These are phyloP conservation scores for Penicillium sp. DNA, from an alignment of 2,329 filamentous ascomycete species.

Conservation along the genomic window DNA sequence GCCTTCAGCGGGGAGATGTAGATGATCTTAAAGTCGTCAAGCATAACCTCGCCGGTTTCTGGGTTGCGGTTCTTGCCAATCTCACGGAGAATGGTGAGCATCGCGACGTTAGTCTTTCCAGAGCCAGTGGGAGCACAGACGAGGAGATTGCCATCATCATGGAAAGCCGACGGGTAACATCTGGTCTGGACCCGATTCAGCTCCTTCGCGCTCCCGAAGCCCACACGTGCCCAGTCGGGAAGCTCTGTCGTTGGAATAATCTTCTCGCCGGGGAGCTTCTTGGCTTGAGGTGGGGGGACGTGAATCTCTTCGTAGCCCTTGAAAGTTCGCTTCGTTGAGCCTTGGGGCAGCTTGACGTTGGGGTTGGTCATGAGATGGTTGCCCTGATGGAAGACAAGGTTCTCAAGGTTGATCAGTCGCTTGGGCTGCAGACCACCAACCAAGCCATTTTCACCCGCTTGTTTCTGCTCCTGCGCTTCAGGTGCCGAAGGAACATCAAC, in stretches of 20 bases:
- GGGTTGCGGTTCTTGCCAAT: slow-evolving; percentile 93
- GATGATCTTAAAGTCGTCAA: slow-evolving; percentile 97
- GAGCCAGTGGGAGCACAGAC: slow-evolving; percentile 96
- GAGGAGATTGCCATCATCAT: slow-evolving; percentile 95
- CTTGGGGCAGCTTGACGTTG: slow-evolving; percentile 88
- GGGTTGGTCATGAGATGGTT: slow-evolving; percentile 99
- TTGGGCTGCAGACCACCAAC: slow-evolving; percentile 83
- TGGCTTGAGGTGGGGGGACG: slow-evolving; percentile 88
- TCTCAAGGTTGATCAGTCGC: slow-evolving; percentile 89
- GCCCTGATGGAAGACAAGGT: slow-evolving; percentile 94
- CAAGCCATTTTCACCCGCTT: slow-evolving; percentile 63
- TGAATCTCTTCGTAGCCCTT: slow-evolving; percentile 99
- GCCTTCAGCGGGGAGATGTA: slow-evolving; percentile 97
- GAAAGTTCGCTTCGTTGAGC: slow-evolving; percentile 91
- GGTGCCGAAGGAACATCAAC: slow-evolving; percentile 72
- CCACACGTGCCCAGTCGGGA: slow-evolving; percentile 85
- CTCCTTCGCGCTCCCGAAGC: slow-evolving; percentile 82
- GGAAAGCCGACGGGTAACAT: slow-evolving; percentile 87
- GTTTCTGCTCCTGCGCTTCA: slow-evolving; percentile 56
- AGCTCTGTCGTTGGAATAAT: slow-evolving; percentile 83
- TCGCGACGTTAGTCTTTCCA: slow-evolving; percentile 97
- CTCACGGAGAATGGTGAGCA: slow-evolving; percentile 94
- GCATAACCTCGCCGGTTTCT: slow-evolving; percentile 86
- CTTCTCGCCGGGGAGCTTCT: slow-evolving; percentile 75
- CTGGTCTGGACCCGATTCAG: slow-evolving; percentile 95